Conservation (phyloP, 305 asterid species). For the Striga hermonthica region DNA sequence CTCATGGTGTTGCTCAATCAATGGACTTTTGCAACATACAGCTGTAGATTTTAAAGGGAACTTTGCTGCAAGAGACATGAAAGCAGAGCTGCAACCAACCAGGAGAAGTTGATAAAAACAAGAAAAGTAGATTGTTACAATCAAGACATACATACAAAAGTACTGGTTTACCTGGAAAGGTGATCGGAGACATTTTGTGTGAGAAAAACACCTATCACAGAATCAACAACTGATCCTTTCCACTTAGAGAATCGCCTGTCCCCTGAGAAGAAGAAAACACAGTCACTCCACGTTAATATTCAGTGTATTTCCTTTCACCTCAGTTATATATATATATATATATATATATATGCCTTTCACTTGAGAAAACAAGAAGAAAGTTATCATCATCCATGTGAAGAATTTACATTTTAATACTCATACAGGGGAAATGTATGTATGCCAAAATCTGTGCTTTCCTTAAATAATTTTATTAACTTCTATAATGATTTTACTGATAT, state of each 20-base stretch:
- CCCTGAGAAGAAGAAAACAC: slow-evolving; percentile 46
- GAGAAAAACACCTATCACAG: slow-evolving; percentile 93
- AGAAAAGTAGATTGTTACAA: not conserved
- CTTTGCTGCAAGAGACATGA: slow-evolving; percentile 83
- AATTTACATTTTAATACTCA: no score
- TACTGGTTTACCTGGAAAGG: slow-evolving; percentile 77
- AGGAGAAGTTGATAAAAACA: slow-evolving; percentile 24
- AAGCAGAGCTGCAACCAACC: slow-evolving; percentile 74
- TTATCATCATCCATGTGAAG: no score
- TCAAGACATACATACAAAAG: slow-evolving; percentile 16
- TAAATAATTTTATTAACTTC: no score
- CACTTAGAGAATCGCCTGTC: slow-evolving; percentile 89
- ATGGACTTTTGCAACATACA: slow-evolving; percentile 33
- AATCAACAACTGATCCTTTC: slow-evolving; percentile 98
- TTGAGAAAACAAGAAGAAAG: no score
- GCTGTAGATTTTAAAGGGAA: slow-evolving; percentile 54
- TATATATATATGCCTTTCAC: no score
- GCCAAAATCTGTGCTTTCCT: no score
- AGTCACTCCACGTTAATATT: not conserved
- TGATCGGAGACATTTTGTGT: slow-evolving; percentile 97
- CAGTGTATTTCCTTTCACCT: no score
- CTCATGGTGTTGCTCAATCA: slow-evolving; percentile 54
- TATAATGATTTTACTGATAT: no score
- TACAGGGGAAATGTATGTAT: slow-evolving; percentile 16
- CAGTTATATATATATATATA: no score